phyloP scores from a whole-genome alignment of 495 filamentous ascomycete genomes.

The Endocarpon pusillum region DNA sequence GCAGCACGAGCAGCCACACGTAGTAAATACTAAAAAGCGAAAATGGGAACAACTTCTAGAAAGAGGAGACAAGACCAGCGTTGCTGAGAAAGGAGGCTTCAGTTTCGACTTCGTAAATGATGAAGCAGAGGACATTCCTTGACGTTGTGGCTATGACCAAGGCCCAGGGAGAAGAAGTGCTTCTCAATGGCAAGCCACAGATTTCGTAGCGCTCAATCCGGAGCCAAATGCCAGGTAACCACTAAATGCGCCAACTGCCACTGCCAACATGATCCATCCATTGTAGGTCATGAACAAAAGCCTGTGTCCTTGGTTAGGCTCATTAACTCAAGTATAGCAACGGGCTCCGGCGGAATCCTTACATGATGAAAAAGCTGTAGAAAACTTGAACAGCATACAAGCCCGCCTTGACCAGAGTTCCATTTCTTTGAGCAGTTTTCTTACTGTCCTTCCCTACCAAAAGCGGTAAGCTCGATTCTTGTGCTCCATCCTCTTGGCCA shows the following conservation, averaged over 20 bases:
- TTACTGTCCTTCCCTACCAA: constrained; percentile 40
- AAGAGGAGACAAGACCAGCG: constrained; percentile 26
- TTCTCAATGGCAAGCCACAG: constrained; percentile 71
- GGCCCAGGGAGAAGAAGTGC: not conserved
- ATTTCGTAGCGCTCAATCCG: constrained; percentile 52
- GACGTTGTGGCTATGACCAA: constrained; percentile 3
- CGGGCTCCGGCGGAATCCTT: constrained; percentile 23
- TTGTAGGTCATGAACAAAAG: constrained; percentile 99
- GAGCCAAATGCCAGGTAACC: constrained; percentile 73
- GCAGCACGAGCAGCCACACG: constrained; percentile 44
- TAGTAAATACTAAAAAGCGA: constrained; percentile 52
- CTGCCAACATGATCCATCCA: constrained; percentile 86
- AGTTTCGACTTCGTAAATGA: constrained; percentile 69
- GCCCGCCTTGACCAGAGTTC: constrained; percentile 58
- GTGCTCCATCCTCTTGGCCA: constrained; percentile 4
- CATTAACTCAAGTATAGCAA: not conserved
- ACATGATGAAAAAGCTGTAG: constrained; percentile 99
- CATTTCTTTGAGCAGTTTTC: constrained; percentile 31
- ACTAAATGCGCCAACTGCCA: constrained; percentile 73
- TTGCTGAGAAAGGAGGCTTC: constrained; percentile 40
- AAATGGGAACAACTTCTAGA: constrained; percentile 71
- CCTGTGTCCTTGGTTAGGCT: constrained; percentile 34
- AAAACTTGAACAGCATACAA: constrained; percentile 92
- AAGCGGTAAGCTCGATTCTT: constrained; percentile 53
- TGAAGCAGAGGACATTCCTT: constrained; percentile 39